Evolutionary conservation across 73 alveolate species (phyloP).

Genomic region (Durusdinium trenchii): DNA sequence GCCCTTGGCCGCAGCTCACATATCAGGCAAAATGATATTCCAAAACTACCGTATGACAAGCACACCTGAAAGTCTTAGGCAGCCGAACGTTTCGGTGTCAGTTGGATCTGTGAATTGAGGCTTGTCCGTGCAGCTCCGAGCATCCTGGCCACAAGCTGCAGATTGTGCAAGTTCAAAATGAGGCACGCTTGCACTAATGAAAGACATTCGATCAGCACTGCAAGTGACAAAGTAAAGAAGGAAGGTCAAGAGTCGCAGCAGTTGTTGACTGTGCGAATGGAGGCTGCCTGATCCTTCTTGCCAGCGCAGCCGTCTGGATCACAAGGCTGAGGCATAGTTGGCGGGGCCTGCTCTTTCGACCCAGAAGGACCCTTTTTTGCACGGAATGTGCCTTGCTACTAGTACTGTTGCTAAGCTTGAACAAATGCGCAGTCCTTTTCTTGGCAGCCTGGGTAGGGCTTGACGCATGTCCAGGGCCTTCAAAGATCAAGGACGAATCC

Average conservation of each 20-base stretch:
- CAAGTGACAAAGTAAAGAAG: background rate
- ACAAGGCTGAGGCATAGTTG: slow-evolving; percentile 86
- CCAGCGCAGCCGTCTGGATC: slow-evolving; percentile 91
- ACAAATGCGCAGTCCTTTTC: slow-evolving; percentile 4
- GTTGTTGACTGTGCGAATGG: background rate
- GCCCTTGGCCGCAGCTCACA: slow-evolving; percentile 10
- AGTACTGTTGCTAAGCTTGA: background rate
- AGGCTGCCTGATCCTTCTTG: slow-evolving; percentile 56
- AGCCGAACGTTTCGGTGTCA: slow-evolving; percentile 60
- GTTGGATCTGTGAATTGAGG: slow-evolving; percentile 82
- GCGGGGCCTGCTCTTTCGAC: slow-evolving; percentile 85
- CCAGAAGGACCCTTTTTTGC: background rate
- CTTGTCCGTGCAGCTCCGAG: slow-evolving; percentile 42
- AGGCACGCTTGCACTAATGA: background rate
- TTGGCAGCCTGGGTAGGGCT: slow-evolving; percentile 69
- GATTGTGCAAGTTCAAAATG: background rate
- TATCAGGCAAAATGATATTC: background rate
- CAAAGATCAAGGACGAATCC: too few species aligned
- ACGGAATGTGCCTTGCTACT: background rate
- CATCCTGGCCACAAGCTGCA: too few species aligned
- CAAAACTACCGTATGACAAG: background rate
- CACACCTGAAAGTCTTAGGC: background rate
- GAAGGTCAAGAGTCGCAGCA: background rate
- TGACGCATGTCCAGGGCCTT: slow-evolving; percentile 92
- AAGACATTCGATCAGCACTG: background rate